These are phyloP conservation scores for Prunus mume DNA, from an alignment of 306 rosid species.

Conservation along the genomic window DNA sequence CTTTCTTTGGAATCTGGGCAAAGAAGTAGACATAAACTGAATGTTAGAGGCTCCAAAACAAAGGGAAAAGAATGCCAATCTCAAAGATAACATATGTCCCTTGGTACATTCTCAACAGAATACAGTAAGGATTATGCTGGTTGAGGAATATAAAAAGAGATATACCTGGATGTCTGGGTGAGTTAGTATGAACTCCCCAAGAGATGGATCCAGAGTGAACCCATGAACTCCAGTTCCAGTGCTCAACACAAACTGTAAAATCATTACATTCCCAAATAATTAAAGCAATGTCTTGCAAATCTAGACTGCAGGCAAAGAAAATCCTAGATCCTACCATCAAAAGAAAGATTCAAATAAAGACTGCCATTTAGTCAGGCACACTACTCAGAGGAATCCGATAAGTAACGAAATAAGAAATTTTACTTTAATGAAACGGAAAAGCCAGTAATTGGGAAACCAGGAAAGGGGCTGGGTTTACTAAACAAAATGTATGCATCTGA, in stretches of 20 bases:
- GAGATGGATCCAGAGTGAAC: constrained; percentile 96
- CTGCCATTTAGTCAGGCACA: not conserved
- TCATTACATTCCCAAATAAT: constrained; percentile 17
- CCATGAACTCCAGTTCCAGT: constrained; percentile 87
- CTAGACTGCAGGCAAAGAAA: not conserved
- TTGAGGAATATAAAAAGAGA: not conserved
- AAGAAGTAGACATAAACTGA: constrained; percentile 23
- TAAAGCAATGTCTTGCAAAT: not conserved
- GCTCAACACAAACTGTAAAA: constrained; percentile 72
- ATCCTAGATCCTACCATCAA: not conserved
- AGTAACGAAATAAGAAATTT: not conserved
- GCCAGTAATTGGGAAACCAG: not conserved
- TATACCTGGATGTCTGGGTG: constrained; percentile 90
- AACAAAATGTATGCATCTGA: not conserved
- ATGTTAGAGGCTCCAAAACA: not conserved
- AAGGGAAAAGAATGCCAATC: not conserved
- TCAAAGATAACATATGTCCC: not conserved
- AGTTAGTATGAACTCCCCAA: constrained; percentile 92
- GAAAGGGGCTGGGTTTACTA: not conserved
- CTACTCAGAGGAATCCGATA: not conserved
- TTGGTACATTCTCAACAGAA: not conserved
- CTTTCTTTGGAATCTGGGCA: constrained; percentile 77
- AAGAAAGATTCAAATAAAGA: not conserved
- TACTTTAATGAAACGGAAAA: not conserved
- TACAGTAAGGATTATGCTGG: not conserved